These are phyloP conservation scores for Acer saccharum DNA, from an alignment of 345 rosid species.

Conservation along the genomic window DNA sequence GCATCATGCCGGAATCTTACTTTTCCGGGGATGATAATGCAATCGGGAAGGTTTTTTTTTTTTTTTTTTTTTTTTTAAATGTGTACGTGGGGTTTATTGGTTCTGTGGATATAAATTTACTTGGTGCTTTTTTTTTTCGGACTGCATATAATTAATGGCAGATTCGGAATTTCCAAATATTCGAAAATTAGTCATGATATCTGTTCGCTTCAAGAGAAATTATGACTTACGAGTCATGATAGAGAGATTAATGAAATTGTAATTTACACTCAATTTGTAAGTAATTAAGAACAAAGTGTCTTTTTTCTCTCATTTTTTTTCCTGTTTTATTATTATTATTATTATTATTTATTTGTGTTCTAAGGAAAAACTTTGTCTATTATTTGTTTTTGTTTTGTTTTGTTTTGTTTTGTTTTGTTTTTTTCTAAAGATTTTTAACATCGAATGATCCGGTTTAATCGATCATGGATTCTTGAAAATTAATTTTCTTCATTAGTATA, in stretches of 20 bases:
- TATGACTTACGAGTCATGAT: neutral
- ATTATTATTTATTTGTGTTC: neutral
- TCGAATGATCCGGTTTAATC: neutral
- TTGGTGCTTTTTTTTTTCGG: constrained; percentile 19
- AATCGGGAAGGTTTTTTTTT: constrained; percentile 13
- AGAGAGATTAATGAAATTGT: constrained; percentile 13
- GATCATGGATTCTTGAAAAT: neutral
- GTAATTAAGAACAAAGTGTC: constrained; percentile 1
- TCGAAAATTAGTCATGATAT: constrained; percentile 1
- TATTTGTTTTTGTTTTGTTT: too few relatives aligned
- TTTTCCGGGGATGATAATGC: neutral
- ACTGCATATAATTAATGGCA: constrained; percentile 43
- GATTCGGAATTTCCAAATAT: constrained; percentile 29
- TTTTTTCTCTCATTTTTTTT: neutral
- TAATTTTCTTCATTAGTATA: neutral
- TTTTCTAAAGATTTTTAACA: neutral
- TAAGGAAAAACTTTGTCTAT: neutral
- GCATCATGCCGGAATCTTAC: constrained; percentile 8
- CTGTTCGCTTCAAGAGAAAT: constrained; percentile 17
- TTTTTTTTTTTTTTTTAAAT: neutral
- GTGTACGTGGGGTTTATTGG: constrained; percentile 6
- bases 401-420: too few relatives aligned
- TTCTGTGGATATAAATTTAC: constrained; percentile 23
- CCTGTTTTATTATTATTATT: neutral
- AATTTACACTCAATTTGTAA: constrained; percentile 27